phyloP scores from a whole-genome alignment of 176 grass and related monocot species.

The Leersia perrieri region DNA sequence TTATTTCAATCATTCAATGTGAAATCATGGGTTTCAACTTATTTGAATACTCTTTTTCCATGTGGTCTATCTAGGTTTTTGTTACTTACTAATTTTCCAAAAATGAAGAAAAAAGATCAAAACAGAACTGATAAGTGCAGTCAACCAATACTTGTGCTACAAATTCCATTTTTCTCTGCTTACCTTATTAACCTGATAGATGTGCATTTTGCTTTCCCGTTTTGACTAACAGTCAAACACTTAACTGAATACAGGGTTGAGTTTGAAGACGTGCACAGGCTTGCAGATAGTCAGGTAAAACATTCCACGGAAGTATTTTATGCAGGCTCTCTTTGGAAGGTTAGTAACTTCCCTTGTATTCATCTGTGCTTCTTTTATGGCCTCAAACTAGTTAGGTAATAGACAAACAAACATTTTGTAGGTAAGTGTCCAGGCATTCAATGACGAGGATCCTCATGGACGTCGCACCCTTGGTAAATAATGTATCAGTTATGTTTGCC shows the following conservation, averaged over 20 bases:
- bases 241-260: constrained; percentile 61
- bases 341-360: constrained; percentile 33
- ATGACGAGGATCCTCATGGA: constrained; percentile 97
- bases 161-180: constrained; percentile 4
- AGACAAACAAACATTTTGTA: constrained; percentile 21
- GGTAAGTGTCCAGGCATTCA: constrained; percentile 99
- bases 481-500: not conserved
- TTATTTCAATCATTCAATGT: constrained; percentile 17
- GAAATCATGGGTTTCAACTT: not conserved
- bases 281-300: constrained; percentile 88
- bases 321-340: constrained; percentile 96
- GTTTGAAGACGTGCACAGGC: constrained; percentile 92
- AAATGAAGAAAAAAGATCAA: not conserved
- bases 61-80: not conserved
- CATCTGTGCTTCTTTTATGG: constrained; percentile 7
- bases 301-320: constrained; percentile 98
- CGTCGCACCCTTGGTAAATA: constrained; percentile 85
- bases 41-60: not conserved
- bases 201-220: not conserved
- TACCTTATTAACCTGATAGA: not conserved
- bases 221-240: constrained; percentile 30
- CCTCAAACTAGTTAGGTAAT: constrained; percentile 11
- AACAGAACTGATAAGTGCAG: not conserved
- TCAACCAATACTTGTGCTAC: constrained; percentile 29
- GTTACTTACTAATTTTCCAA: not conserved